Evolutionary conservation across 2,329 filamentous ascomycete genomes (phyloP).

Genomic region (Penicillium sumatraense): DNA sequence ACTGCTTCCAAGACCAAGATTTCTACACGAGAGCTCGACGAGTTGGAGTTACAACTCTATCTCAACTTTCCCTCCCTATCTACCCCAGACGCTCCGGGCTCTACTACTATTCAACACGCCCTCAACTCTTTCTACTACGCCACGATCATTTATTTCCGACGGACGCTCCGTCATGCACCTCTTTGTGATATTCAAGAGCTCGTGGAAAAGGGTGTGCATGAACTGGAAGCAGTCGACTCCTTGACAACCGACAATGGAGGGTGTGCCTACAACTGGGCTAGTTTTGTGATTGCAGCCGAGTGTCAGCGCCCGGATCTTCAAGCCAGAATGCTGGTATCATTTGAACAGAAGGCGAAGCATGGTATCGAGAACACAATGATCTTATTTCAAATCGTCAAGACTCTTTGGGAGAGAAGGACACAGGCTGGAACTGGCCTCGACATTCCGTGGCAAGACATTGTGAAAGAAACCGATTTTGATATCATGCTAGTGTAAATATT

Average conservation of each 20-base stretch:
- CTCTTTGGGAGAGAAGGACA: constrained; percentile 35
- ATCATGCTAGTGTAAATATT: constrained; percentile 34
- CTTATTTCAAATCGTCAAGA: constrained; percentile 35
- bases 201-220: constrained; percentile 35
- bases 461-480: constrained; percentile 38
- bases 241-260: constrained; percentile 34
- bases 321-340: constrained; percentile 35
- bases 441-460: constrained; percentile 40
- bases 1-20: constrained; percentile 25
- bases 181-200: constrained; percentile 34
- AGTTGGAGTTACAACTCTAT: constrained; percentile 37
- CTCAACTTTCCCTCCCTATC: constrained; percentile 30
- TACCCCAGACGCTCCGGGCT: constrained; percentile 20
- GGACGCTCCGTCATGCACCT: constrained; percentile 31
- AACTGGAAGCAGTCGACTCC: constrained; percentile 38
- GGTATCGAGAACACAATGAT: constrained; percentile 41
- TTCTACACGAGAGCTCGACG: constrained; percentile 30
- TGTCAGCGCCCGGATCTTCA: constrained; percentile 33
- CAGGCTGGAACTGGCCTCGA: constrained; percentile 18
- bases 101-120: constrained; percentile 29
- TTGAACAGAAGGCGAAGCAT: constrained; percentile 37
- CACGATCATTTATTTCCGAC: constrained; percentile 40
- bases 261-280: constrained; percentile 43
- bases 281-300: constrained; percentile 41
- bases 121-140: constrained; percentile 44